Evolutionary conservation across 2,329 filamentous ascomycete species (phyloP).

Genomic region (Penicillium sp.): DNA sequence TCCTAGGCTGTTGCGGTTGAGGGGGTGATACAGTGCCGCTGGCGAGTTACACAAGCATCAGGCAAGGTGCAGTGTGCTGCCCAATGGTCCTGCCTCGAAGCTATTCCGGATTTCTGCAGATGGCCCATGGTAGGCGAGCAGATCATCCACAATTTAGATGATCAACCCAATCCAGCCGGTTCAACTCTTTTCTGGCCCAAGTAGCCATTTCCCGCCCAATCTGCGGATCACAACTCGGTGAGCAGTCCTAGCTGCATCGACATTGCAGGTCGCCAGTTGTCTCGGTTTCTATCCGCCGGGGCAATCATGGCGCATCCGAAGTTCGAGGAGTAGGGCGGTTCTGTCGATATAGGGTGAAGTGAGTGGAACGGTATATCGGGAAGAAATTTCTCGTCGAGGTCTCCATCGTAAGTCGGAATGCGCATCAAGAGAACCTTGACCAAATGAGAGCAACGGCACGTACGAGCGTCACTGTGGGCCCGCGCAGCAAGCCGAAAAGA

Average conservation of each 20-base stretch:
- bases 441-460: constrained; percentile 20
- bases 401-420: constrained; percentile 1
- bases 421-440: constrained; percentile 5
- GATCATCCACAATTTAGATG: neutral
- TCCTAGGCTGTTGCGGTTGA: constrained; percentile 12
- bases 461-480: constrained; percentile 23
- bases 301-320: constrained; percentile 4
- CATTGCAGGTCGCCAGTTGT: constrained; percentile 10
- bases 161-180: neutral
- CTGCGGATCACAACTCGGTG: constrained; percentile 1
- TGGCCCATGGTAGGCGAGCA: neutral
- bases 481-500: constrained; percentile 16
- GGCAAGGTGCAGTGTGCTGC: neutral
- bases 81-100: neutral
- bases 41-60: constrained; percentile 8
- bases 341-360: neutral
- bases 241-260: constrained; percentile 5
- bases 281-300: constrained; percentile 11
- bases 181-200: neutral
- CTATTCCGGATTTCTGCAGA: neutral
- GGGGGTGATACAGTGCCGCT: constrained; percentile 14
- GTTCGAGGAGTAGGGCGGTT: constrained; percentile 1
- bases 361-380: constrained; percentile 1
- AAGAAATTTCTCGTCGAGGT: constrained; percentile 2
- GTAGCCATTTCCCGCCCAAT: neutral